Evolutionary conservation across 2,329 filamentous ascomycete species (phyloP), one percentile per base, ranked within the genome.

Genomic region (Ambrosiella beaveri): DNA sequence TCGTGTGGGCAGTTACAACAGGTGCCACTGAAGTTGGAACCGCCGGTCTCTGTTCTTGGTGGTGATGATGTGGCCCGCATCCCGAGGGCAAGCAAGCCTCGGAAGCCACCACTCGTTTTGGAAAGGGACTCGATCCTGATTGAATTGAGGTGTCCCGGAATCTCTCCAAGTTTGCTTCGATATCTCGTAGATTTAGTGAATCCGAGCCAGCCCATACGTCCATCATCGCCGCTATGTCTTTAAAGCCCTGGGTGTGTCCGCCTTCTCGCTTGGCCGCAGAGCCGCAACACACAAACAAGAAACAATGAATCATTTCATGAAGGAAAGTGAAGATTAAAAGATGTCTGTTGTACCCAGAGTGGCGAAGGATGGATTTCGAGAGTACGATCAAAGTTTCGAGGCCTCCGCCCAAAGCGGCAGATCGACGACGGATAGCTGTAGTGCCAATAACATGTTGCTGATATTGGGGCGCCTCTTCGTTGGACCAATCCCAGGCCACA

Each of bases 281-380:
- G 3, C 81, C 81, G 63, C 79, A 82, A 56, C 70, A 72, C 59
- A 84, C 75, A 62, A 84, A 84, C 13, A 84, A 70, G 64, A 82
- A 84, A 67, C 80, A 80, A 68, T 84, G 81, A 53, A 84, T 80
- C 63, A 84, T 74, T 67, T 85, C 81, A 64, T 84, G 81, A 52
- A 85, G 64, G 62, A 85, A 83, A 0, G 81, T 81, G 6, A 78
- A 79, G 54, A 84, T 81, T 57, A 84, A 72, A 13, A 84, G 71
- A 6, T 79, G 72, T 4, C 80, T 70, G 65, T 80, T 81, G 66
- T 80, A 84, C 54, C 70, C 72, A 12, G 68, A 71, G 62, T 77
- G 72, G 44, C 70, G 71, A n/a, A 84, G 71, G 12, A 84, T 80
- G 0, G 78, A 75, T 1, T 73, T 72, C 3, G 80, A 83, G 11